Percentiles rank a stretch among this genome's conserved stretches.
phyloP scores from a whole-genome alignment of 352 stramenopile genomes.

The Globisporangium rhizosaccharum region DNA sequence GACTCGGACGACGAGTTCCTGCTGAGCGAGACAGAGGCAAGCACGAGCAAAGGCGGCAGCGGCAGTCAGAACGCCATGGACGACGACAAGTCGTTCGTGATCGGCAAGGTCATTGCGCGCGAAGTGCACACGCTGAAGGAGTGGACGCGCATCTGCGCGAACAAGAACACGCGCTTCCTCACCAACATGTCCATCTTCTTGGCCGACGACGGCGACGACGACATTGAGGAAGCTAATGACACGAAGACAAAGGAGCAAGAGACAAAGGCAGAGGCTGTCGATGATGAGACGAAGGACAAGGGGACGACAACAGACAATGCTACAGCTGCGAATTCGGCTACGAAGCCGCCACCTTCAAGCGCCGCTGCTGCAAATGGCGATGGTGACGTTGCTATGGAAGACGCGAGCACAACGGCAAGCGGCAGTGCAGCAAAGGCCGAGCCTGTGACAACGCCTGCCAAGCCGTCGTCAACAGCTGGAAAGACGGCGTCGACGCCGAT shows the following conservation, averaged over 20 bases:
- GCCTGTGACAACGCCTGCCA: not conserved
- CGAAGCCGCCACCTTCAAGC: not conserved
- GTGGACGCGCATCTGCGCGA: slow-evolving; percentile 68
- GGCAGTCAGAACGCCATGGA: slow-evolving; percentile 7
- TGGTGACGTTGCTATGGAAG: slow-evolving; percentile 3
- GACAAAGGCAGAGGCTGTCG: not conserved
- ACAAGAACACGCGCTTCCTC: slow-evolving; percentile 74
- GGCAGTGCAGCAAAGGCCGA: not conserved
- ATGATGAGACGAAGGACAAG: not conserved
- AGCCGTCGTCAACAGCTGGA: not conserved
- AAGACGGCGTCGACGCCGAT: slow-evolving; percentile 5
- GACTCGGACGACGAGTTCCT: slow-evolving; percentile 24
- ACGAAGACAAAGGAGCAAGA: slow-evolving; percentile 4
- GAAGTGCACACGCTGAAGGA: slow-evolving; percentile 78
- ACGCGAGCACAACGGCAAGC: not conserved
- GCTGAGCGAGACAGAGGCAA: slow-evolving; percentile 6
- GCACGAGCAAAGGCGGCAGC: not conserved
- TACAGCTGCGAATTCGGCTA: not conserved
- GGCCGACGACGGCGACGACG: slow-evolving; percentile 44
- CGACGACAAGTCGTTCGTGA: slow-evolving; percentile 71
- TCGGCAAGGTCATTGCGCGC: slow-evolving; percentile 77
- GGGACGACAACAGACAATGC: not conserved
- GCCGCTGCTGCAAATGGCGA: not conserved
- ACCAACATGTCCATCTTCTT: slow-evolving; percentile 81
- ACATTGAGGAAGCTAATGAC: slow-evolving; percentile 2